phyloP scores from a whole-genome alignment of 2,329 filamentous ascomycete species.

The Trichoderma arundinaceum region DNA sequence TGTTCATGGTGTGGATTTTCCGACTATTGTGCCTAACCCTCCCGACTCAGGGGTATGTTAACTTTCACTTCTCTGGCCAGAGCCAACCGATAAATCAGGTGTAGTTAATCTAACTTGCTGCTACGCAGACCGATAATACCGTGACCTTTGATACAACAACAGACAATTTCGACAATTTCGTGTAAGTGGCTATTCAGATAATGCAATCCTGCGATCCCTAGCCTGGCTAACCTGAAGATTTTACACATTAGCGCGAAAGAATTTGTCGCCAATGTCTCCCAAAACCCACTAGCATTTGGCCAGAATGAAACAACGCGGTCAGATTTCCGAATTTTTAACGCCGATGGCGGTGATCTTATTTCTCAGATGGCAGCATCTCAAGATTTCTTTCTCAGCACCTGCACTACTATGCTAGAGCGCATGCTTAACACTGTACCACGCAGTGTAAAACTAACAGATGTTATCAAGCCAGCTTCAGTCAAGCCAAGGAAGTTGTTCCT shows the following conservation, averaged over 20 bases:
- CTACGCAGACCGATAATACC: not conserved
- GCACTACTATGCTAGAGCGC: constrained; percentile 7
- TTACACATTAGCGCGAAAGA: not conserved
- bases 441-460: not conserved
- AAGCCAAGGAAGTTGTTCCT: constrained; percentile 3
- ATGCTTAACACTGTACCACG: constrained; percentile 19
- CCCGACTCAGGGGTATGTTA: not conserved
- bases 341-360: constrained; percentile 11
- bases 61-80: no score
- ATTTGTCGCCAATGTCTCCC: constrained; percentile 2
- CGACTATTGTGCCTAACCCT: constrained; percentile 20
- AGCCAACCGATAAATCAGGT: not conserved
- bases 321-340: constrained; percentile 20
- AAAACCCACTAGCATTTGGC: constrained; percentile 16
- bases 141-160: constrained; percentile 18
- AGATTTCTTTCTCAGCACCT: constrained; percentile 9
- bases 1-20: constrained; percentile 20
- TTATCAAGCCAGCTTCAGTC: not conserved
- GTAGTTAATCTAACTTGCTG: not conserved
- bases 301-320: constrained; percentile 23
- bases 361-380: constrained; percentile 7
- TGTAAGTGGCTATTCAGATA: not conserved
- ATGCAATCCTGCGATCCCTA: no score
- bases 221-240: not conserved
- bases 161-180: constrained; percentile 12